A percentile compares a stretch with the other conserved stretches of the same genome.
These are phyloP conservation scores for Pestalotiopsis sp. DNA, from an alignment of 2,329 filamentous ascomycete genomes.

Conservation along the genomic window DNA sequence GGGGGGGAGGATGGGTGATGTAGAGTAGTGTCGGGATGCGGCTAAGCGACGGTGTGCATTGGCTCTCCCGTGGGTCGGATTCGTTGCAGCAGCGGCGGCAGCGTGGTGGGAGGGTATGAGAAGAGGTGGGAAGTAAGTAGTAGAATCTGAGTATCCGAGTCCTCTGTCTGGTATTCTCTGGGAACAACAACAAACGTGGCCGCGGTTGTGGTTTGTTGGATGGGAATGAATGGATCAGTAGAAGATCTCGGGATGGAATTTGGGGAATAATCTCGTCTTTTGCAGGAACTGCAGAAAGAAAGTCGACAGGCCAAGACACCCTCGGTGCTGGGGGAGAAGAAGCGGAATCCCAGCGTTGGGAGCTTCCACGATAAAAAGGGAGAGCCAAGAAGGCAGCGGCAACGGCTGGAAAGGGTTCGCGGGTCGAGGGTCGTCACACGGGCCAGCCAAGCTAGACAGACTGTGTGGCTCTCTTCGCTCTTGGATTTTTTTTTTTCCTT, in stretches of 20 bases:
- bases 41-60: background rate
- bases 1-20: background rate
- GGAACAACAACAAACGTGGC: no score
- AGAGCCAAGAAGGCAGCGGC: slow-evolving; percentile 1
- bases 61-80: background rate
- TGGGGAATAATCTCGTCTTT: background rate
- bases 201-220: no score
- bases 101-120: background rate
- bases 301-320: background rate
- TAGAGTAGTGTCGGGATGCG: background rate
- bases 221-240: no score
- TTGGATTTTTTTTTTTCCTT: background rate
- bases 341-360: background rate
- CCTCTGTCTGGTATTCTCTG: no score
- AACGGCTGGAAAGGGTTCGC: slow-evolving; percentile 8
- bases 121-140: background rate
- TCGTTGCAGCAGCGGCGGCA: background rate
- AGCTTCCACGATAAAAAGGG: slow-evolving; percentile 6
- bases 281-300: background rate
- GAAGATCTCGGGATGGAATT: background rate
- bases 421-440: slow-evolving; percentile 2
- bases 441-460: background rate
- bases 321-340: background rate
- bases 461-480: slow-evolving; percentile 1
- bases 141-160: no score